Conservation (phyloP, 2,329 filamentous ascomycete genomes). For the Pseudogymnoascus sp. region DNA sequence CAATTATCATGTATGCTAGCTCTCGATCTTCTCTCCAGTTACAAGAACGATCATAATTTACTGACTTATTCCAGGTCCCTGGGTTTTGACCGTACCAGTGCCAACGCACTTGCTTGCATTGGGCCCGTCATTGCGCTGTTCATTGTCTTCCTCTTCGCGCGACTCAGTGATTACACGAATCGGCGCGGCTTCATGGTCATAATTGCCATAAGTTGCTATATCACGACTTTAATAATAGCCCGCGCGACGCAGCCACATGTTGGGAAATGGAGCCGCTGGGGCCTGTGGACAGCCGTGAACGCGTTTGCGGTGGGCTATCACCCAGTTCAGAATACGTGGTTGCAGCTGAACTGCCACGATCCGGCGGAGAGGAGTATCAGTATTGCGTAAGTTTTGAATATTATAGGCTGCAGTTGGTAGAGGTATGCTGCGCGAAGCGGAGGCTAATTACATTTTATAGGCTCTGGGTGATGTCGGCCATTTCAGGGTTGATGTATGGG, state of each 20-base stretch:
- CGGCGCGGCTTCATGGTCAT: slow-evolving; percentile 32
- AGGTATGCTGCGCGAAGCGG: background rate
- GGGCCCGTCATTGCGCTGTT: slow-evolving; percentile 17
- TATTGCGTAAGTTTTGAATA: slow-evolving; percentile 22
- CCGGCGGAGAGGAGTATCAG: slow-evolving; percentile 26
- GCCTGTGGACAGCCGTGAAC: slow-evolving; percentile 15
- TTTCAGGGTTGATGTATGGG: slow-evolving; percentile 24
- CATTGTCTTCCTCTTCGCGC: slow-evolving; percentile 14
- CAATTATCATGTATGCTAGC: slow-evolving; percentile 22
- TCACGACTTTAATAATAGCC: slow-evolving; percentile 32
- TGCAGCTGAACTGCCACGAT: slow-evolving; percentile 16
- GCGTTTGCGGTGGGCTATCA: slow-evolving; percentile 21
- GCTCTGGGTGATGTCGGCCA: slow-evolving; percentile 23
- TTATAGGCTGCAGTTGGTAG: background rate
- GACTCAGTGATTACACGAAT: slow-evolving; percentile 25
- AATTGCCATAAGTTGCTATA: slow-evolving; percentile 31
- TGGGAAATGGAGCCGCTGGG: slow-evolving; percentile 2
- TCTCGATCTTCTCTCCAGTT: background rate
- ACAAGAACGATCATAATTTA: background rate
- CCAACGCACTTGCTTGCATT: slow-evolving; percentile 27
- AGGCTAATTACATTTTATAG: slow-evolving; percentile 5
- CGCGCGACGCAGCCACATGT: slow-evolving; percentile 22
- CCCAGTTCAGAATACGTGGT: slow-evolving; percentile 26
- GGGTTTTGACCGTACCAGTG: slow-evolving; percentile 21
- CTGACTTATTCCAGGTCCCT: slow-evolving; percentile 15